phyloP scores from a whole-genome alignment of 2,329 filamentous ascomycete genomes.

The Lachnellula occidentalis region DNA sequence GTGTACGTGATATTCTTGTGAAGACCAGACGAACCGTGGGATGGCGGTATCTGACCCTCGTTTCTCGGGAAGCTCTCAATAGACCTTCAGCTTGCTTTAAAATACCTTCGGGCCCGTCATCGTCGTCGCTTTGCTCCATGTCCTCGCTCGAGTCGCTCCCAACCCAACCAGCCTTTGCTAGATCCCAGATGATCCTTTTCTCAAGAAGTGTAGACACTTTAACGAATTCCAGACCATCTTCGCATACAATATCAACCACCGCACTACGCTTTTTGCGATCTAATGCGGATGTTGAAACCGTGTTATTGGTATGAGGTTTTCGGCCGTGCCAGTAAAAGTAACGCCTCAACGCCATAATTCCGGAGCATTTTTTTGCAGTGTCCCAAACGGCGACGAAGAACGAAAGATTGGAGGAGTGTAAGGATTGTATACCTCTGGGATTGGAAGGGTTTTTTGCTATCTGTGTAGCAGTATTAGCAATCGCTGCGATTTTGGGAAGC shows the following conservation, averaged over 20 bases:
- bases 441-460: constrained; percentile 21
- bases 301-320: constrained; percentile 15
- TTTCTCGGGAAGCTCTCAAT: constrained; percentile 48
- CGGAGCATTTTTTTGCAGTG: constrained; percentile 51
- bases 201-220: constrained; percentile 63
- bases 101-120: constrained; percentile 46
- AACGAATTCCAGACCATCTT: constrained; percentile 60
- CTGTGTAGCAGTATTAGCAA: constrained; percentile 15
- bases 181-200: constrained; percentile 58
- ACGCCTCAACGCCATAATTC: constrained; percentile 53
- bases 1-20: constrained; percentile 48
- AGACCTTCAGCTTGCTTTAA: constrained; percentile 56
- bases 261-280: constrained; percentile 34
- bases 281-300: constrained; percentile 9
- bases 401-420: constrained; percentile 60
- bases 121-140: constrained; percentile 36
- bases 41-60: constrained; percentile 52
- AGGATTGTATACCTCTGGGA: constrained; percentile 43
- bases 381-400: constrained; percentile 61
- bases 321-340: constrained; percentile 42
- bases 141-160: constrained; percentile 38
- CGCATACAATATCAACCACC: constrained; percentile 58
- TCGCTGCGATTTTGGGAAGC: not conserved
- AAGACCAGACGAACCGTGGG: constrained; percentile 56
- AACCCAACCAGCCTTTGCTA: constrained; percentile 64